These are phyloP conservation scores for Streptanthus diversifolius DNA, from an alignment of 345 rosid species.

Conservation along the genomic window DNA sequence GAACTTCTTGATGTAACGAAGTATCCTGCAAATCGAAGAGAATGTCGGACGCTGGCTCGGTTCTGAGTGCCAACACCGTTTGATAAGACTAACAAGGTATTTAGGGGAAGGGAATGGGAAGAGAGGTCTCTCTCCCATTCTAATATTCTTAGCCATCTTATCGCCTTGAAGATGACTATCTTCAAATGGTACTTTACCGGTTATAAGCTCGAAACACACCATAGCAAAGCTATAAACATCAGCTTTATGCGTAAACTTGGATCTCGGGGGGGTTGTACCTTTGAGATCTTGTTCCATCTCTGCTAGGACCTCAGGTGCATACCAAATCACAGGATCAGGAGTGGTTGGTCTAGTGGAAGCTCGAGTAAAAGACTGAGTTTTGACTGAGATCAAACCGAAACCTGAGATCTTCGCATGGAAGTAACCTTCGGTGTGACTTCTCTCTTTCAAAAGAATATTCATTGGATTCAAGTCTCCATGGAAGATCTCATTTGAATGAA, in stretches of 20 bases:
- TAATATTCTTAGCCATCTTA: conserved; percentile 58
- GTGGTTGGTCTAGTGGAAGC: conserved; percentile 32
- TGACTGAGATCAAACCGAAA: conserved; percentile 46
- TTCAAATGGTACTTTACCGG: conserved; percentile 88
- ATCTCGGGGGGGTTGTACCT: conserved; percentile 9
- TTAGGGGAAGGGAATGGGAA: conserved; percentile 73
- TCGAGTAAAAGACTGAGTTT: conserved; percentile 32
- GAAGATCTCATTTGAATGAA: conserved; percentile 54
- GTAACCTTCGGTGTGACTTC: conserved; percentile 61
- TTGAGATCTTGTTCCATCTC: conserved; percentile 46
- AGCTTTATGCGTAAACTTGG: conserved; percentile 67
- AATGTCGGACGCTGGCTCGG: conserved; percentile 74
- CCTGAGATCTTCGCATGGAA: conserved; percentile 75
- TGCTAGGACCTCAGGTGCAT: conserved; percentile 77
- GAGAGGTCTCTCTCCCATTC: conserved; percentile 81
- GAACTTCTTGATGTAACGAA: conserved; percentile 82
- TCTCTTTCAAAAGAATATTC: conserved; percentile 60
- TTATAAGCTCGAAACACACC: conserved; percentile 76
- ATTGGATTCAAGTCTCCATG: conserved; percentile 77
- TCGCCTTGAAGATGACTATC: conserved; percentile 92
- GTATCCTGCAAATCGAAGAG: conserved; percentile 69
- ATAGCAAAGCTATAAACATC: conserved; percentile 94
- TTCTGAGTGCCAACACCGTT: conserved; percentile 75
- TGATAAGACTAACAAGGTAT: conserved; percentile 67
- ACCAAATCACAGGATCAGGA: conserved; percentile 59